These are phyloP conservation scores for Furcasterigmium sp. DNA, from an alignment of 2,329 filamentous ascomycete genomes.

Conservation along the genomic window DNA sequence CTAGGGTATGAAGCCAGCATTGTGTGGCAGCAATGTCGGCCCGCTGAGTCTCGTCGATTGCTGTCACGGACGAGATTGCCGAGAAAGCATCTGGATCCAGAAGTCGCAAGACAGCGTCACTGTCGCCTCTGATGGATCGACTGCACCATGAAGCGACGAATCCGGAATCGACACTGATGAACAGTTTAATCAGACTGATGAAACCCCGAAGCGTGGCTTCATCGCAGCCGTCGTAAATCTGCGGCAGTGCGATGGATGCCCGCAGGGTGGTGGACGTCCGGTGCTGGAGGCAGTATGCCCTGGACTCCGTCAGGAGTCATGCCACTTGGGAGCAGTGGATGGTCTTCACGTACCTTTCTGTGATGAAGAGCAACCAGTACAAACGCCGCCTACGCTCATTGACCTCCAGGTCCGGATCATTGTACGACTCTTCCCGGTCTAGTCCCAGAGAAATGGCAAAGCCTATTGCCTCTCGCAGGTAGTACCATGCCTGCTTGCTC, in stretches of 20 bases:
- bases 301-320: slow-evolving; percentile 3
- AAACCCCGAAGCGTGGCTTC: slow-evolving; percentile 15
- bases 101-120: slow-evolving; percentile 1
- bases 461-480: slow-evolving; percentile 18
- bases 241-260: slow-evolving; percentile 13
- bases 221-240: slow-evolving; percentile 11
- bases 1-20: slow-evolving; percentile 14
- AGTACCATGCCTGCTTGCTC: slow-evolving; percentile 21
- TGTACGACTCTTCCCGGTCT: slow-evolving; percentile 11
- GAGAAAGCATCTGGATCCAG: not conserved
- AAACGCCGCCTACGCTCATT: slow-evolving; percentile 11
- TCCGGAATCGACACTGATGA: slow-evolving; percentile 11
- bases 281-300: slow-evolving; percentile 15
- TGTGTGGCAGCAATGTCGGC: slow-evolving; percentile 14
- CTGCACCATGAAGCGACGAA: slow-evolving; percentile 8
- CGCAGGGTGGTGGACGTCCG: slow-evolving; percentile 9
- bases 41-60: slow-evolving; percentile 14
- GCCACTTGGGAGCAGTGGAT: not conserved
- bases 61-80: slow-evolving; percentile 3
- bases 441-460: slow-evolving; percentile 12
- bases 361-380: slow-evolving; percentile 17
- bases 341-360: slow-evolving; percentile 10
- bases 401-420: slow-evolving; percentile 5
- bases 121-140: not conserved
- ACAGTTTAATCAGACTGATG: slow-evolving; percentile 12